These are phyloP conservation scores for Agmasoma carcini DNA, from an alignment of 371 early-diverging fungal genomes.

Conservation along the genomic window DNA sequence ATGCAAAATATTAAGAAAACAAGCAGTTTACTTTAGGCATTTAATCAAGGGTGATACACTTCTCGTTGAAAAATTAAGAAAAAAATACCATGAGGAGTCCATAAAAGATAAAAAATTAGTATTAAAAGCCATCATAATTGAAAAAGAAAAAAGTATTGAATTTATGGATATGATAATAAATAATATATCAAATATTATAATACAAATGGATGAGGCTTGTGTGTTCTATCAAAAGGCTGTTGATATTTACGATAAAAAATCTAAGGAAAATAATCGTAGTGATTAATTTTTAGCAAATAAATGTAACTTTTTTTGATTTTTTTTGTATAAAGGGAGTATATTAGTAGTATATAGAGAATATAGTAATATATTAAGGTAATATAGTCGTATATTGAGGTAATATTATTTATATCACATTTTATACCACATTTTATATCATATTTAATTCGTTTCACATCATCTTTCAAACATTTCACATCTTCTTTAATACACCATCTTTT, in stretches of 20 bases:
- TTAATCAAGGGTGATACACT: not conserved
- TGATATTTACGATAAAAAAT: no score
- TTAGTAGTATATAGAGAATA: no score
- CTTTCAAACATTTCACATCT: no score
- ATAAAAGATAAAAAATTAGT: slow-evolving; percentile 1
- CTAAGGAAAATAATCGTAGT: no score
- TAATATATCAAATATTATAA: slow-evolving; percentile 10
- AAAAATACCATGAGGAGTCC: not conserved
- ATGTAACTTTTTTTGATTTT: no score
- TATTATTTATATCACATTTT: no score
- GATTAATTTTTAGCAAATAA: no score
- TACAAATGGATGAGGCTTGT: slow-evolving; percentile 3
- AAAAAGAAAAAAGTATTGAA: slow-evolving; percentile 3
- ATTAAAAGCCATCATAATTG: not conserved
- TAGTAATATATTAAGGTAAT: no score
- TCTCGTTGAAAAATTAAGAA: slow-evolving; percentile 5
- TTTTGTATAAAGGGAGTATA: no score
- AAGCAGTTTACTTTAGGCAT: slow-evolving; percentile 2
- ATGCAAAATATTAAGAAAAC: slow-evolving; percentile 5
- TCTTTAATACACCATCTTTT: not conserved
- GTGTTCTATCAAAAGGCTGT: slow-evolving; percentile 3
- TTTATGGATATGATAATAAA: slow-evolving; percentile 9
- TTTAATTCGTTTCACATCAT: no score
- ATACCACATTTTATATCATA: not conserved
- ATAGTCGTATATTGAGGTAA: no score